Percentiles rank a stretch among this genome's conserved stretches.
Evolutionary conservation across 1,284 basidiomycete species (phyloP).

Genomic region (Earliella scabrosa): DNA sequence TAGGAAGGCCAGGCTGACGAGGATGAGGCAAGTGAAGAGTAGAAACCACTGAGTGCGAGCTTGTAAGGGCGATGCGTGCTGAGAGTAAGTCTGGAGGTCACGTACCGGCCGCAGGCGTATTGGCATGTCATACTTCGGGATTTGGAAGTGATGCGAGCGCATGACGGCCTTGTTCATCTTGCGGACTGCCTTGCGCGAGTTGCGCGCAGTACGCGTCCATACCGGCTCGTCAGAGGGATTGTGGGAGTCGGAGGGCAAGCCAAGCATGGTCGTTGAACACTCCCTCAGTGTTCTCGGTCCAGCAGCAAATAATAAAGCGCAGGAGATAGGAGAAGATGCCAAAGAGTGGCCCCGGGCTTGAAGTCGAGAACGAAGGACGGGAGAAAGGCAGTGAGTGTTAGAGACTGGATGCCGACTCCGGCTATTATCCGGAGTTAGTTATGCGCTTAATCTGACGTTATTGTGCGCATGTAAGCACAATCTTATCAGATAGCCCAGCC

Average conservation of each 20-base stretch:
- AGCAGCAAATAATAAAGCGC: too few relatives aligned
- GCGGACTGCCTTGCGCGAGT: constrained; percentile 36
- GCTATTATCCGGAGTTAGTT: neutral
- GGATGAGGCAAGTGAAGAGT: constrained; percentile 63
- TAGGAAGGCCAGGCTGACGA: constrained; percentile 69
- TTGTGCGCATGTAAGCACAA: constrained; percentile 2
- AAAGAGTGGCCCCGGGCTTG: too few relatives aligned
- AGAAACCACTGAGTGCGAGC: constrained; percentile 68
- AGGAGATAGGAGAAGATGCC: too few relatives aligned
- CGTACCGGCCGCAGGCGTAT: constrained; percentile 74
- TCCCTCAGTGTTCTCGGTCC: too few relatives aligned
- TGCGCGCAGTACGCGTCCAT: constrained; percentile 31
- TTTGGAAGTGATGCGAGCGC: constrained; percentile 55
- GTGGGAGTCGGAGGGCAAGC: constrained; percentile 17
- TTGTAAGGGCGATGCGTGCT: too few relatives aligned
- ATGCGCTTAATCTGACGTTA: constrained; percentile 10
- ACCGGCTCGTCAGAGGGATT: constrained; percentile 18
- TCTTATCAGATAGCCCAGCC: neutral
- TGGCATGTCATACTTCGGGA: constrained; percentile 73
- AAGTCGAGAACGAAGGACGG: neutral
- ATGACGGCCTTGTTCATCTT: constrained; percentile 53
- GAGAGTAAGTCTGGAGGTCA: too few relatives aligned
- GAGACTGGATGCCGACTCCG: neutral
- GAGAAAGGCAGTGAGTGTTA: neutral
- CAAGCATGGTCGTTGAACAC: constrained; percentile 15